Conservation (phyloP, 345 rosid genomes). For the Eutrema japonicum region DNA sequence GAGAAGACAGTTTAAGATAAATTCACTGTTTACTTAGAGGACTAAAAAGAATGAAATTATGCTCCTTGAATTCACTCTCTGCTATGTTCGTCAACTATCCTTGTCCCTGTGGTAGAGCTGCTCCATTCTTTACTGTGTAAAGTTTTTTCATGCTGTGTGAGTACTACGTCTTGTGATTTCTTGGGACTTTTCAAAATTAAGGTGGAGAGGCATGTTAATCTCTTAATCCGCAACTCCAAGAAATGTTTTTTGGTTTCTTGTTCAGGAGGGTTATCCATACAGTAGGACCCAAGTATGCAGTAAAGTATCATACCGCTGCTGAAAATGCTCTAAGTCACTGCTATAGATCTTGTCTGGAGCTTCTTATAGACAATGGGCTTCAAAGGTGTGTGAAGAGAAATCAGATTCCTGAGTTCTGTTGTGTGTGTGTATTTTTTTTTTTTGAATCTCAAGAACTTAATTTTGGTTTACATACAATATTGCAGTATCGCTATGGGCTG, state of each 20-base stretch:
- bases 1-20: slow-evolving; percentile 18
- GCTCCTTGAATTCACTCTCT: slow-evolving; percentile 12
- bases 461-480: slow-evolving; percentile 39
- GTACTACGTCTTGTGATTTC: slow-evolving; percentile 2
- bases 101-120: slow-evolving; percentile 12
- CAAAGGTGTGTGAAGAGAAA: slow-evolving; percentile 56
- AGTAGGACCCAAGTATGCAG: slow-evolving; percentile 97
- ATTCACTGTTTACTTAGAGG: background rate
- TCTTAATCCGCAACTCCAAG: background rate
- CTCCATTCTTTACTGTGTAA: background rate
- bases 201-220: slow-evolving; percentile 18
- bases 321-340: slow-evolving; percentile 99
- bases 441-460: slow-evolving; percentile 38
- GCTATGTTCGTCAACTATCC: slow-evolving; percentile 7
- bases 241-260: slow-evolving; percentile 5
- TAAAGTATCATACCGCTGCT: slow-evolving; percentile 96
- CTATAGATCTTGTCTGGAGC: slow-evolving; percentile 94
- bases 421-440: slow-evolving; percentile 15
- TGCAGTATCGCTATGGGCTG: slow-evolving; percentile 95
- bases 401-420: slow-evolving; percentile 9
- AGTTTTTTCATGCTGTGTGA: slow-evolving; percentile 22
- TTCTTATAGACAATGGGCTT: slow-evolving; percentile 86
- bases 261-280: slow-evolving; percentile 88
- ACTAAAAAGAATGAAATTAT: background rate
- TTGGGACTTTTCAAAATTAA: background rate